Conservation (phyloP, 2,329 filamentous ascomycete genomes). For the Penicillium verrucosum region DNA sequence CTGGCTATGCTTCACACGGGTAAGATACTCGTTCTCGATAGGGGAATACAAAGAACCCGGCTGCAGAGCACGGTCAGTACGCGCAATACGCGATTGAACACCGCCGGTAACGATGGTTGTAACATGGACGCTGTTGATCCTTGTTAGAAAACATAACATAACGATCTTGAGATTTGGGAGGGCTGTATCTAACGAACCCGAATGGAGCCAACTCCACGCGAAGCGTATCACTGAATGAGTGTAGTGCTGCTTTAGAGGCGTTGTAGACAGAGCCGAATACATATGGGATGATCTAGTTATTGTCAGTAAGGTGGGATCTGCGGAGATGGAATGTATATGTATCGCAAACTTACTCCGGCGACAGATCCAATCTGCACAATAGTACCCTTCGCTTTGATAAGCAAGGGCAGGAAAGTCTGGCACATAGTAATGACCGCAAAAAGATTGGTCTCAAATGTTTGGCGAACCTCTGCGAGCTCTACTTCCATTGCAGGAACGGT, state of each 20-base stretch:
- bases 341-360: constrained; percentile 32
- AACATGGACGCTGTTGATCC: constrained; percentile 45
- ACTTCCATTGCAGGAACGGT: constrained; percentile 58
- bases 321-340: neutral
- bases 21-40: constrained; percentile 51
- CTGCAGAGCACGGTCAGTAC: constrained; percentile 49
- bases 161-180: neutral
- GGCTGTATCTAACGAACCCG: constrained; percentile 29
- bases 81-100: constrained; percentile 57
- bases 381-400: constrained; percentile 46
- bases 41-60: constrained; percentile 52
- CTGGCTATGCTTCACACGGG: constrained; percentile 54
- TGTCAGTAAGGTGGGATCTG: neutral
- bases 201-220: constrained; percentile 56
- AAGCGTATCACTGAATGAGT: constrained; percentile 57
- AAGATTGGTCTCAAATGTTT: constrained; percentile 54
- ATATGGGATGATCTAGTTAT: constrained; percentile 40
- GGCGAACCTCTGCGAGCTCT: constrained; percentile 47
- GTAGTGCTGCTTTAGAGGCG: constrained; percentile 58
- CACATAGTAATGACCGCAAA: constrained; percentile 58
- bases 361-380: constrained; percentile 48
- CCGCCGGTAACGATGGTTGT: constrained; percentile 58
- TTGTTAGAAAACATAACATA: neutral
- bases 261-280: constrained; percentile 53
- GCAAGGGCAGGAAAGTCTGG: constrained; percentile 54